Percentiles rank a stretch among this genome's conserved stretches.
phyloP scores from a whole-genome alignment of 163 green algal species.

The Scenedesmus sp. region DNA sequence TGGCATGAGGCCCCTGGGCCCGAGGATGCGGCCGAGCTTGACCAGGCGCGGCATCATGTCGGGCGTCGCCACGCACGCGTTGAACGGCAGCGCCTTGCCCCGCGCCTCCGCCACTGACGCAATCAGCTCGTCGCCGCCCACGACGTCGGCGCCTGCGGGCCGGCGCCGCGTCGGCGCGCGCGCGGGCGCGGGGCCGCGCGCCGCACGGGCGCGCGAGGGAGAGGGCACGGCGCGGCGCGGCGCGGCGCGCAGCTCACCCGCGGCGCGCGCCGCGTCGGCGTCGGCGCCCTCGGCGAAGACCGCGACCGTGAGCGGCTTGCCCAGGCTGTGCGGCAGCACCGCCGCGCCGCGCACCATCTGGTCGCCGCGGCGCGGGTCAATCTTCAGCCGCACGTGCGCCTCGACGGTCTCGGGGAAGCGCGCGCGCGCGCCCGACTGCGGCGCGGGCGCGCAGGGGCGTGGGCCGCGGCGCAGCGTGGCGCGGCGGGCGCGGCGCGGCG shows the following conservation, averaged over 20 bases:
- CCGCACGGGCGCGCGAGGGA: too few species aligned
- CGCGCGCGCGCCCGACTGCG: slow-evolving; percentile 25
- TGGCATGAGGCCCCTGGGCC: slow-evolving; percentile 90
- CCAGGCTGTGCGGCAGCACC: slow-evolving; percentile 84
- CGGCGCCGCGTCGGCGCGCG: too few species aligned
- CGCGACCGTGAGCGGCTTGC: slow-evolving; percentile 71
- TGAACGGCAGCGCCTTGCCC: slow-evolving; percentile 72
- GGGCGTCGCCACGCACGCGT: slow-evolving; percentile 78
- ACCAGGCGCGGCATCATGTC: slow-evolving; percentile 68
- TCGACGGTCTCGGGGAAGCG: slow-evolving; percentile 43
- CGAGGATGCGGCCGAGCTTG: slow-evolving; percentile 78
- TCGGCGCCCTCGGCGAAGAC: slow-evolving; percentile 82
- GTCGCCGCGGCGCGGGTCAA: slow-evolving; percentile 78
- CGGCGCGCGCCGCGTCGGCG: slow-evolving; percentile 67
- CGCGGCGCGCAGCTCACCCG: slow-evolving; percentile 50
- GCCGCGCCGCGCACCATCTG: slow-evolving; percentile 84
- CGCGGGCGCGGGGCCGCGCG: too few species aligned
- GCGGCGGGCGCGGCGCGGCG: neutral
- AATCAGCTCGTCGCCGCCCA: slow-evolving; percentile 77
- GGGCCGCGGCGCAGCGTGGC: neutral
- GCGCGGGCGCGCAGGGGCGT: neutral
- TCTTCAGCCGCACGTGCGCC: slow-evolving; percentile 39
- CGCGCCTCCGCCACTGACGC: slow-evolving; percentile 61
- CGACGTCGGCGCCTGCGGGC: slow-evolving; percentile 74
- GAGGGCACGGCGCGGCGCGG: neutral